Conservation (phyloP, 2,329 filamentous ascomycete genomes). For the Aspergillus terreus region DNA sequence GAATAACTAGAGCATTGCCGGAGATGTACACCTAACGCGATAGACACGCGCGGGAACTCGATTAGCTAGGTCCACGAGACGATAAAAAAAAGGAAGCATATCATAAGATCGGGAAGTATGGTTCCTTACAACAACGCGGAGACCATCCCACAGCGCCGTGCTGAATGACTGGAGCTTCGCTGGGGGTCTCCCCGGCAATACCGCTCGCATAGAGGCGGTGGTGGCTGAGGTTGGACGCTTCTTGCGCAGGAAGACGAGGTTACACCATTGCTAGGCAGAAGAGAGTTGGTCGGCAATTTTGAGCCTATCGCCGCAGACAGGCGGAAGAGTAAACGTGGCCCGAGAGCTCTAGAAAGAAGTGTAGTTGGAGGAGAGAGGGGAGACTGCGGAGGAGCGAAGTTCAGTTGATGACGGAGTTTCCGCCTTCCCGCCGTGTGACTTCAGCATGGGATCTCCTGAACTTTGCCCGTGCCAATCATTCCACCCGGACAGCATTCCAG, state of each 20-base stretch:
- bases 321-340: not conserved
- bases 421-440: constrained; percentile 16
- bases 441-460: not conserved
- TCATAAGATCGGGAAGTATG: not conserved
- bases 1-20: constrained; percentile 80
- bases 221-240: constrained; percentile 21
- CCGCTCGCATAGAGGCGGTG: constrained; percentile 65
- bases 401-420: constrained; percentile 11
- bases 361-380: not conserved
- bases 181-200: constrained; percentile 75
- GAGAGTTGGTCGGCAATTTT: not conserved
- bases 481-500: not conserved
- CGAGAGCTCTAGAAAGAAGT: not conserved
- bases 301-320: not conserved
- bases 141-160: constrained; percentile 68
- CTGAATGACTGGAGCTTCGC: constrained; percentile 73
- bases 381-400: not conserved
- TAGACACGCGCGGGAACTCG: constrained; percentile 10
- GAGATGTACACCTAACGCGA: constrained; percentile 73
- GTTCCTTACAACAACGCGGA: constrained; percentile 65
- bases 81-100: constrained; percentile 1
- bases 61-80: constrained; percentile 6
- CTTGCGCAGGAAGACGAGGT: constrained; percentile 22
- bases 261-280: constrained; percentile 33
- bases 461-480: not conserved